Evolutionary conservation across 169 alveolate species (phyloP).

Genomic region (Eimeria brunetti): DNA sequence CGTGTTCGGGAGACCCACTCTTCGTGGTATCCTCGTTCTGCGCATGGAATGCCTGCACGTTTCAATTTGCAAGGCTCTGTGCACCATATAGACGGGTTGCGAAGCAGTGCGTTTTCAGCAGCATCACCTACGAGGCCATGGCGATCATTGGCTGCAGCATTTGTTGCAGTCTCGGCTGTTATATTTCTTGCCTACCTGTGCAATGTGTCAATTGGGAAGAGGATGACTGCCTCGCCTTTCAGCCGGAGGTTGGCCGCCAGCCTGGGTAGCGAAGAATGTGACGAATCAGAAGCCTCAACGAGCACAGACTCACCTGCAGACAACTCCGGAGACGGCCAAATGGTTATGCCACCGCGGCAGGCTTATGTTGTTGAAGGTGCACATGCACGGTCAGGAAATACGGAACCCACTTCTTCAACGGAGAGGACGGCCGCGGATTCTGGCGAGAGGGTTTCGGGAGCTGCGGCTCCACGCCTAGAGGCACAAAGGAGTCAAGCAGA

Average conservation of each 20-base stretch:
- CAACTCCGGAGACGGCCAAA: background rate
- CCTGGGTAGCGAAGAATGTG: background rate
- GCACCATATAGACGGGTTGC: background rate
- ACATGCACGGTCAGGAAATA: background rate
- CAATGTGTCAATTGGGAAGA: background rate
- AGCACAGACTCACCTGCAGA: background rate
- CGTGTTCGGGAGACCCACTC: background rate
- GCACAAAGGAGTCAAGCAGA: background rate
- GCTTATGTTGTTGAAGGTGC: too few relatives aligned
- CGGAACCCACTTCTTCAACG: background rate
- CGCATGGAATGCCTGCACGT: background rate
- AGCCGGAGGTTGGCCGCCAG: background rate
- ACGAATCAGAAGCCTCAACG: background rate
- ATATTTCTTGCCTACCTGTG: background rate
- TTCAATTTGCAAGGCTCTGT: background rate
- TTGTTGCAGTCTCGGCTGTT: background rate
- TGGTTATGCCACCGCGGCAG: background rate
- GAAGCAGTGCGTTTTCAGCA: background rate
- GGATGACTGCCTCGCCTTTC: background rate
- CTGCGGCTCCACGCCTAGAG: too few relatives aligned
- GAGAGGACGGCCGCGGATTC: background rate
- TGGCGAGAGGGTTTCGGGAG: background rate
- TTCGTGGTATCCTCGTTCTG: background rate
- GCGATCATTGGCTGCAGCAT: background rate
- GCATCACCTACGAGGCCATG: background rate